Base-by-base conservation (phyloP, 768 basidiomycete genomes). In the Xanthoconium purpureum region DNA sequence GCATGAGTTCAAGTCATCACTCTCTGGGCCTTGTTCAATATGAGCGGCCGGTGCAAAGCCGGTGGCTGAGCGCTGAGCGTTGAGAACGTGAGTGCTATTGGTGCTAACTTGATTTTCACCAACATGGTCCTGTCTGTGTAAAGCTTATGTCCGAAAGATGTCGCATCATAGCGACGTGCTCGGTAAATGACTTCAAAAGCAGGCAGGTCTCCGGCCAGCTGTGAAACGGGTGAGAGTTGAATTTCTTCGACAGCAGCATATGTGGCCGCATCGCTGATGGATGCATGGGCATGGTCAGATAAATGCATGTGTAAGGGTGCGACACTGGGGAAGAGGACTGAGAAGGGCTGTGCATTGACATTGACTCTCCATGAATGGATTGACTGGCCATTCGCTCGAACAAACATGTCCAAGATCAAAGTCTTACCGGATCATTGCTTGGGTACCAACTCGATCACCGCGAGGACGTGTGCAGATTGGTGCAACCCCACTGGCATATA, bases 401-500 rank as follows among this genome's bases (percentile, higher is more conserved):
- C 24, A 98, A 69, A 17, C 78, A 78, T 37, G 77, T 75, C 24
- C 97, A 72, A 96, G 76, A 3, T 79, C 81, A 9, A 79, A 61
- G 62, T 80, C 78, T 42, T 77, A 68, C 18, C 75, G 62, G 32
- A 98, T 78, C 52, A 97, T 77, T 0, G 88, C 60, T 98, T 95
- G 1, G 93, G 91, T 7, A 89, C 91, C 9, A 99, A 81, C 57
- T 94, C 87, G 18, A 78, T 71, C 32, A 95, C 78, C n/a, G 91
- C 90, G 43, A 98, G 77, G 47, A 84, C 82, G 66, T 97, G 94
- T 1, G 96, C 94, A 6, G 82, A 73, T 55, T 85, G 80, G 59
- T 84, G 87, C 36, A 84, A 68, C 18, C 84, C 83, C 3, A 92
- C 92, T 29, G 82, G 68, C 47, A 91, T 73, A 67, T 89, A 89